Evolutionary conservation across 129 eudicot species (phyloP).

Genomic region (Lactuca saligna): DNA sequence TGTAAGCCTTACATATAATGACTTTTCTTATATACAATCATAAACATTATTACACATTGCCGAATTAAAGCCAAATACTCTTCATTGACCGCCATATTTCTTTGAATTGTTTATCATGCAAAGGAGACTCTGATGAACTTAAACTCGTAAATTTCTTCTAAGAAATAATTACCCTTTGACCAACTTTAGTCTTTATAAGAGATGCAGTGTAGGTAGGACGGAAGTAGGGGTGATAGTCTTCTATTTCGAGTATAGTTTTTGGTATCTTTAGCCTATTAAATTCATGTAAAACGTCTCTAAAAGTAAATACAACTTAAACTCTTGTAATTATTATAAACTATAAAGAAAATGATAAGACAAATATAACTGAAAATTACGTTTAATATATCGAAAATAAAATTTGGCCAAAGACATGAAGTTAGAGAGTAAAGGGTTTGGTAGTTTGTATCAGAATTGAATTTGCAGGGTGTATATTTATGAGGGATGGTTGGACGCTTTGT

Average conservation of each 20-base stretch:
- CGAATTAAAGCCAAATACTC: background rate
- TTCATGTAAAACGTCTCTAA: too few relatives aligned
- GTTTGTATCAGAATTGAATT: slow-evolving; percentile 12
- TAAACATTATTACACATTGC: background rate
- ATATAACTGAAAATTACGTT: too few relatives aligned
- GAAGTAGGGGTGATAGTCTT: background rate
- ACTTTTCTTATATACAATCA: too few relatives aligned
- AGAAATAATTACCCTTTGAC: background rate
- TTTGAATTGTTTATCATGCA: background rate
- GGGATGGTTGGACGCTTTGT: slow-evolving; percentile 21
- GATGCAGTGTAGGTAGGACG: background rate
- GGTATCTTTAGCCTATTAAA: background rate
- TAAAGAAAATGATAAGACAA: background rate
- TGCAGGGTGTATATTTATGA: slow-evolving; percentile 32
- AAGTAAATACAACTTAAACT: background rate
- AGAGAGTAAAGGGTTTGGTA: slow-evolving; percentile 25
- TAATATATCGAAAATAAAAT: background rate
- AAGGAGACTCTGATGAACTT: background rate
- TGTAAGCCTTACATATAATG: too few relatives aligned
- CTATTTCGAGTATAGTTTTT: background rate
- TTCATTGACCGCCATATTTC: background rate
- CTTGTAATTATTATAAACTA: too few relatives aligned
- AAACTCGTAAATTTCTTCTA: background rate
- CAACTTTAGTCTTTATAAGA: background rate
- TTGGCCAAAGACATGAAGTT: background rate